Conservation (phyloP, 257 asterid species). For the Solanum chilense region DNA sequence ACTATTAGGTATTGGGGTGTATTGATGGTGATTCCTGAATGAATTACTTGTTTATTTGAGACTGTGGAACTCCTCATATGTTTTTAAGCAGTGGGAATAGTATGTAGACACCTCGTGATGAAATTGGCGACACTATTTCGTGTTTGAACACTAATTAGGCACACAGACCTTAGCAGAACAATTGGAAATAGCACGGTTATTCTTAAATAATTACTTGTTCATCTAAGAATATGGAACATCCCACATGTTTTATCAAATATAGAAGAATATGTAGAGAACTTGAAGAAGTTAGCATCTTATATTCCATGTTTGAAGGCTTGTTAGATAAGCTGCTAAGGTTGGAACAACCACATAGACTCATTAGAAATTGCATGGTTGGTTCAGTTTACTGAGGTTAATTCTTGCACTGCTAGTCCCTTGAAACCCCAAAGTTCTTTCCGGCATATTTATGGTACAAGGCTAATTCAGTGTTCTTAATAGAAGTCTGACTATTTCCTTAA, state of each 20-base stretch:
- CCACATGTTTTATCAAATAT: background rate
- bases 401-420: background rate
- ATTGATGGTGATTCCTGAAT: background rate
- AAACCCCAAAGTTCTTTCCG: background rate
- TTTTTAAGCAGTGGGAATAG: background rate
- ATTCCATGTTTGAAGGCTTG: background rate
- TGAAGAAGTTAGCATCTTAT: background rate
- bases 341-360: background rate
- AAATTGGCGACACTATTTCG: background rate
- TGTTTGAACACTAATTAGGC: background rate
- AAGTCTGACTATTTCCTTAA: background rate
- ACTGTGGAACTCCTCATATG: background rate
- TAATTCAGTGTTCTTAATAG: background rate
- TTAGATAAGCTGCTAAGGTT: background rate
- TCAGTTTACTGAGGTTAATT: background rate
- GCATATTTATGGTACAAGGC: background rate
- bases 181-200: background rate
- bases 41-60: background rate
- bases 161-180: background rate
- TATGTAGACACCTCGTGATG: background rate
- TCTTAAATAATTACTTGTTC: background rate
- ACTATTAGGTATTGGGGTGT: background rate
- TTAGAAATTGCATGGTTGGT: background rate
- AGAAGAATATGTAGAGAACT: background rate
- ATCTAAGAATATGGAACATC: background rate